A percentile compares a stretch with the other conserved stretches of the same genome.
Evolutionary conservation across 331 rosid species (phyloP).

Genomic region (Malus hybrid): DNA sequence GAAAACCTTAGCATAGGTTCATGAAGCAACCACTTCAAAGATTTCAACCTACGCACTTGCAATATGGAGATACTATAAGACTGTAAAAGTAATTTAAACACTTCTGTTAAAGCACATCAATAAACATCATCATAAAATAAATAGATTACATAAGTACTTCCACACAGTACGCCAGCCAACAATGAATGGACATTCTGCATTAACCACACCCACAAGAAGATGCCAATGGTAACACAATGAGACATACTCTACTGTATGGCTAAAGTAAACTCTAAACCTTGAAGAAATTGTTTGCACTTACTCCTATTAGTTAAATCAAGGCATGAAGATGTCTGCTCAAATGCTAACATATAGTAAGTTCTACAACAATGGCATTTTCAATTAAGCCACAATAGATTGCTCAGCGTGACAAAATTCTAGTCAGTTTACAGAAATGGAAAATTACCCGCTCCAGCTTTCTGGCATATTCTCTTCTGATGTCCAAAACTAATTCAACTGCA

Average conservation of each 20-base stretch:
- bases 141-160: not conserved
- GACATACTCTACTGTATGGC: not conserved
- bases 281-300: not conserved
- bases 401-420: not conserved
- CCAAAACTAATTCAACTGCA: slow-evolving; percentile 66
- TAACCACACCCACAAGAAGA: not conserved
- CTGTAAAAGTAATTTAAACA: not conserved
- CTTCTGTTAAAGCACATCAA: not conserved
- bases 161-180: not conserved
- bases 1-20: not conserved
- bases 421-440: slow-evolving; percentile 1
- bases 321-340: not conserved
- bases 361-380: not conserved
- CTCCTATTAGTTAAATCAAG: not conserved
- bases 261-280: not conserved
- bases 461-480: slow-evolving; percentile 70
- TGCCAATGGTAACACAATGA: not conserved
- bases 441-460: slow-evolving; percentile 82
- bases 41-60: not conserved
- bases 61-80: not conserved
- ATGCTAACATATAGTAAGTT: not conserved
- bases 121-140: not conserved
- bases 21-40: not conserved
- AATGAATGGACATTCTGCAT: not conserved
- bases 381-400: not conserved